These are phyloP conservation scores for Fusarium sp. DNA, from an alignment of 2,329 filamentous ascomycete species.

Conservation along the genomic window DNA sequence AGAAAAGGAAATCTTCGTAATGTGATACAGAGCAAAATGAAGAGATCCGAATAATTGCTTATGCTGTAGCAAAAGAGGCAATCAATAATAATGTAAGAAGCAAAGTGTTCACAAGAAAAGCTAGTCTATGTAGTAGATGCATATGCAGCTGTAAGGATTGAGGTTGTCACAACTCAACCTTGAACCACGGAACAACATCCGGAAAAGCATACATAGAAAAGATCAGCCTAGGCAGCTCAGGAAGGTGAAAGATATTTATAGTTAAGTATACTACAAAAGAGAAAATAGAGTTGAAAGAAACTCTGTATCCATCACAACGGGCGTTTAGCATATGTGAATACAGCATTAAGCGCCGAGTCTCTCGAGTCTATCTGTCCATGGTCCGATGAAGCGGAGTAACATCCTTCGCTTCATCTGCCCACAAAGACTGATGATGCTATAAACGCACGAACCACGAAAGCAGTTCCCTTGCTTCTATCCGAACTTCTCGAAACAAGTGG, in stretches of 20 bases:
- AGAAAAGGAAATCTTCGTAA: constrained; percentile 17
- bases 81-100: constrained; percentile 12
- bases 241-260: neutral
- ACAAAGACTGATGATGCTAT: constrained; percentile 27
- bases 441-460: constrained; percentile 12
- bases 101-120: constrained; percentile 11
- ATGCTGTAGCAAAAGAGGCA: neutral
- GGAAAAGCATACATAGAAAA: neutral
- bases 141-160: constrained; percentile 15
- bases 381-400: constrained; percentile 25
- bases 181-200: constrained; percentile 32
- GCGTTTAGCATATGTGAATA: neutral
- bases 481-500: constrained; percentile 43
- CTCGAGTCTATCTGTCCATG: neutral
- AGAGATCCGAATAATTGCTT: neutral
- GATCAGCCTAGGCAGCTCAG: neutral
- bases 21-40: neutral
- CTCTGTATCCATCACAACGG: neutral
- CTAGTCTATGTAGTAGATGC: neutral
- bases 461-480: constrained; percentile 16
- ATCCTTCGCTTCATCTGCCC: constrained; percentile 7
- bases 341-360: neutral
- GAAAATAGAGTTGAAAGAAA: neutral
- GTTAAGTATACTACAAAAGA: neutral
- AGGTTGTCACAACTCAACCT: constrained; percentile 17